Base-by-base conservation (phyloP, 2,329 filamentous ascomycete genomes). In the Knufia petricola region DNA sequence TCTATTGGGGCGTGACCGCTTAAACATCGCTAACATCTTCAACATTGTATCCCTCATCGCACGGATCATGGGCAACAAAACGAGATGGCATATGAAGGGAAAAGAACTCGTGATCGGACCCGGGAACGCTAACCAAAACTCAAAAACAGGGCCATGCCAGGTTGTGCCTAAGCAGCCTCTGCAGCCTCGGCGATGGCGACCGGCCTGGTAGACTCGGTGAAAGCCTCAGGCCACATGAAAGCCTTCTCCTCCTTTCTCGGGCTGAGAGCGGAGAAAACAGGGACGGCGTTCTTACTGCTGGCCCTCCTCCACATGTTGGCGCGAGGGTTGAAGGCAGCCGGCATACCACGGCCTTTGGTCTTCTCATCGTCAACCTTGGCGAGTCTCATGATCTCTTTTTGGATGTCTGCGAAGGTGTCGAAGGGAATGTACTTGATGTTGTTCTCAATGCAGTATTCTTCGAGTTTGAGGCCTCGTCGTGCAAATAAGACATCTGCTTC, bases 401-500 rank as follows among this genome's bases (percentile, higher is more conserved):
- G 76, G 58, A 85, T 77, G 61, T 82, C 81, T 39, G 76, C 73
- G 58, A 84, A 84, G 0, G 76, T 81, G 60, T 84, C 78, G 59
- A 81, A 84, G 0, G 78, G 68, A 26, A 75, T 75, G 61, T 81
- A 80, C 1, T 71, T 50, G 52, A 84, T 79, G 31, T 68, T 66
- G 64, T 83, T 71, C 61, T 82, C 77, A 50, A 74, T 56, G 63
- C 81, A 84, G 64, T 84, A 81, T 59, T 82, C 76, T 63, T 84
- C 81, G 13, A 84, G 68, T 1, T 76, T 68, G 32, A 84, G 67
- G 0, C 81, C 80, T n/a, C 75, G 72, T 9, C 81, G 73, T 0
- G 81, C 80, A 58, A 84, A 84, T 9, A 85, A 73, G 0, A 84
- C 77, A 59, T 84, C 81, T 1, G 81, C 79, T 59, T 84, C 73